phyloP scores from a whole-genome alignment of 176 grass and related monocot species.

The Bothriochloa decipiens region DNA sequence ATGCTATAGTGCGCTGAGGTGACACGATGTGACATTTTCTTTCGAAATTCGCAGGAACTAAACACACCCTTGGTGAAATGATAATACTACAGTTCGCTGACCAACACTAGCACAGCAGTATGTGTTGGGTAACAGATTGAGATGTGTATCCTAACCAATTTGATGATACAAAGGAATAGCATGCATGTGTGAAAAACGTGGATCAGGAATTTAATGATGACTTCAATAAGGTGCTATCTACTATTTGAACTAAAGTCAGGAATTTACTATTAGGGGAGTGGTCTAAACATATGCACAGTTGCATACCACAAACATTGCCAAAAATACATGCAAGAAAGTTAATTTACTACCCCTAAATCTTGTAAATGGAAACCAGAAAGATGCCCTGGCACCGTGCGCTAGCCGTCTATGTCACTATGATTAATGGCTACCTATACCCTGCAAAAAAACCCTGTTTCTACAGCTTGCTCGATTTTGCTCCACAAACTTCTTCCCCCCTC shows the following conservation, averaged over 20 bases:
- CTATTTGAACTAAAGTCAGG: slow-evolving; percentile 21
- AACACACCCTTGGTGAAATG: too few species aligned
- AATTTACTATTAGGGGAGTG: too few species aligned
- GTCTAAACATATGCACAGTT: too few species aligned
- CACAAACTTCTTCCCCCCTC: slow-evolving; percentile 19
- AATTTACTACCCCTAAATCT: slow-evolving; percentile 22
- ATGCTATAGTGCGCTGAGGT: too few species aligned
- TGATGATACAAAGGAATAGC: slow-evolving; percentile 2
- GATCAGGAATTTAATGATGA: not conserved
- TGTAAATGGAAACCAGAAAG: slow-evolving; percentile 1
- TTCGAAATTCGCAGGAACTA: too few species aligned
- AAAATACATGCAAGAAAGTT: too few species aligned
- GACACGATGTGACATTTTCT: too few species aligned
- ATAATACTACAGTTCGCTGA: slow-evolving; percentile 1
- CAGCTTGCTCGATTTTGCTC: slow-evolving; percentile 19
- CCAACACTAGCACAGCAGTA: slow-evolving; percentile 12
- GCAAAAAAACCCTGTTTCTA: not conserved
- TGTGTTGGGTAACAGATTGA: slow-evolving; percentile 4
- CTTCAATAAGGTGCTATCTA: not conserved
- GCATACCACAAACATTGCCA: too few species aligned
- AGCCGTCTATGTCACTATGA: not conserved
- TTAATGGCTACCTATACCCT: not conserved
- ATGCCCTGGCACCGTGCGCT: not conserved
- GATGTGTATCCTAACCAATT: slow-evolving; percentile 15
- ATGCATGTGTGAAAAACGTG: slow-evolving; percentile 8